Base-by-base conservation (phyloP, 441 rosid species). In the Cnidoscolus chayamansa region DNA sequence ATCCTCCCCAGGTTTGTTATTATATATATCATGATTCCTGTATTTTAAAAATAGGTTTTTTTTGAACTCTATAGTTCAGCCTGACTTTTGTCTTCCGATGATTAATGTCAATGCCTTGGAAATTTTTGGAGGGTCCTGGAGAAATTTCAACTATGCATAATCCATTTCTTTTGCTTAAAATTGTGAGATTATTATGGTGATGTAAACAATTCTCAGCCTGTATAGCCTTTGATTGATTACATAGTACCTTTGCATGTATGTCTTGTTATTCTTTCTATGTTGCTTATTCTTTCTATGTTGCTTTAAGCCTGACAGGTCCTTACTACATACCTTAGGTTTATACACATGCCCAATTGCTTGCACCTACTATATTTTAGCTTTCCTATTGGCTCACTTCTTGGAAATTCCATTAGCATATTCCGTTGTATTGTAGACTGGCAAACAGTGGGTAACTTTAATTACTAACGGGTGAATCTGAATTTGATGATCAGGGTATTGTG, bases 1-100 rank as follows among this genome's bases (percentile, higher is more conserved):
- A 91, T 77, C 96, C 97, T 82, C 88, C 93, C 3, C 96, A 91
- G 98, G 98, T 94, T 62, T 54, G 94, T 67, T 65, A 58, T 10
- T 50, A 7, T 32, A 2, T 31, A 4, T 37, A 1, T 67, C 9
- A 53, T 70, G 54, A 32, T 74, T 58, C 45, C 64, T 53, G 67
- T 74, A 49, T 69, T 68, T 32, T 53, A 2, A 50, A 48, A 65
- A 37, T 67, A 62, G 32, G 35, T 55, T 66, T n/a, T 59, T 63
- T 17, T 17, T 70, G 7, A 40, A 55, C 30, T 37, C 11, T n/a
- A 54, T 51, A 17, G 16, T 68, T 62, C 37, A 37, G 2, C 20
- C 19, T 25, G 5, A 43, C 12, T 65, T 65, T 25, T 4, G 1
- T 58, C 43, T 49, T 2, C 15, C 11, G 20, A 59, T 59, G 30